phyloP scores from a whole-genome alignment of 2,329 filamentous ascomycete species.

The Arthrinium puccinioides region DNA sequence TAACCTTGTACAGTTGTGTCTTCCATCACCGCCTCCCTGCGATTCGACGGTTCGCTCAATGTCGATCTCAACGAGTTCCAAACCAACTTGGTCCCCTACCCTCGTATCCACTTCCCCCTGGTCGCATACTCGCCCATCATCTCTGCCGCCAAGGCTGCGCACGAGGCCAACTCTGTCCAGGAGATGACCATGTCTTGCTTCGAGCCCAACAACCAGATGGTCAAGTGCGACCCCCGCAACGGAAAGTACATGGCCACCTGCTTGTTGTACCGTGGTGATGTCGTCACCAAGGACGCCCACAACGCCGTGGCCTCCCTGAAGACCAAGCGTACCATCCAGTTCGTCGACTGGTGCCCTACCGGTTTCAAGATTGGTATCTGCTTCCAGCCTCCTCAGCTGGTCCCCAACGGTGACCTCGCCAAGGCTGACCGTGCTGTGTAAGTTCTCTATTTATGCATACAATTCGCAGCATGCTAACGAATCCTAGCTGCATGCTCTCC shows the following conservation, averaged over 20 bases:
- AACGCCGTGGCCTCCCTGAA: slow-evolving; percentile 90
- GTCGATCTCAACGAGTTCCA: slow-evolving; percentile 99
- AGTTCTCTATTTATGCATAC: slow-evolving; percentile 32
- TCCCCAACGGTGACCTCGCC: slow-evolving; percentile 93
- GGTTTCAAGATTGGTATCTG: slow-evolving; percentile 99
- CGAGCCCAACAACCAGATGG: slow-evolving; percentile 99
- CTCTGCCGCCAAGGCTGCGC: slow-evolving; percentile 88
- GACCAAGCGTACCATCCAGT: slow-evolving; percentile 99
- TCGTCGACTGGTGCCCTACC: slow-evolving; percentile 99
- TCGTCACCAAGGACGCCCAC: slow-evolving; percentile 94
- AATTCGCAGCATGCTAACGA: no score
- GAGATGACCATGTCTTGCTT: slow-evolving; percentile 99
- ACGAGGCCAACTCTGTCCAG: slow-evolving; percentile 96
- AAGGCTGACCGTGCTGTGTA: slow-evolving; percentile 98
- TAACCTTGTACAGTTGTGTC: slow-evolving; percentile 66
- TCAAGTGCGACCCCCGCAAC: slow-evolving; percentile 97
- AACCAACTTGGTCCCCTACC: slow-evolving; percentile 98
- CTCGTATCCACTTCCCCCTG: slow-evolving; percentile 98
- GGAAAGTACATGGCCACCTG: slow-evolving; percentile 99
- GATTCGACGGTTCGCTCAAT: slow-evolving; percentile 97
- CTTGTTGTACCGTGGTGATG: slow-evolving; percentile 95
- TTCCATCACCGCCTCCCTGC: slow-evolving; percentile 95
- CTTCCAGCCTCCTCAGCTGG: slow-evolving; percentile 95
- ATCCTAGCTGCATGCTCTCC: slow-evolving; percentile 88
- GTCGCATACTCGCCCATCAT: slow-evolving; percentile 93